These are phyloP conservation scores for Colletotrichum cordylinicola DNA, from an alignment of 2,329 filamentous ascomycete species.

Conservation along the genomic window DNA sequence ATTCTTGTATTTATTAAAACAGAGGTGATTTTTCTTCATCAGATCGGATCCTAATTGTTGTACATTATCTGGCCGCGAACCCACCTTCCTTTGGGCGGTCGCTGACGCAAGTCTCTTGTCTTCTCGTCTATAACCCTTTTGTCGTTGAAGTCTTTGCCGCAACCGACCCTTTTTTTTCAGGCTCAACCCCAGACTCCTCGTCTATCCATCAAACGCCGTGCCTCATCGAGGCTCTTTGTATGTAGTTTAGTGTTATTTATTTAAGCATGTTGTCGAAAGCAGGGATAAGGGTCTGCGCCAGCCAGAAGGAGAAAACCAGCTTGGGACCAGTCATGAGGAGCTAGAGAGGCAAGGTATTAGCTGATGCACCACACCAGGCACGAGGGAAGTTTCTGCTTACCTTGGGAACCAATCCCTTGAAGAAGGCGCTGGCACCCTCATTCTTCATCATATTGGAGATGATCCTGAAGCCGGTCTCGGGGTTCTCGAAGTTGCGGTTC, in stretches of 20 bases:
- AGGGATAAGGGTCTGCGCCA: constrained; percentile 96
- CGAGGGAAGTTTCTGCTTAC: constrained; percentile 40
- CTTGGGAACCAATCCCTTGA: constrained; percentile 97
- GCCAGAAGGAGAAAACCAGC: constrained; percentile 99
- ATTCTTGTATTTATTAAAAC: constrained; percentile 10
- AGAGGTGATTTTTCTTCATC: constrained; percentile 19
- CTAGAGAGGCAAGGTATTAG: constrained; percentile 39
- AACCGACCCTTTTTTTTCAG: constrained; percentile 45
- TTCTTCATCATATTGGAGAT: constrained; percentile 91
- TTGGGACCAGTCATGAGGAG: constrained; percentile 99
- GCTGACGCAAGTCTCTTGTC: background rate
- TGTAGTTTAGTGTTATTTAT: constrained; percentile 25
- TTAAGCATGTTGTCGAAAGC: constrained; percentile 71
- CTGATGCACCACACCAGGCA: constrained; percentile 20
- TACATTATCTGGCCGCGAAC: constrained; percentile 12
- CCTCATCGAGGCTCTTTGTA: constrained; percentile 3
- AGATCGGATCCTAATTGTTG: constrained; percentile 12
- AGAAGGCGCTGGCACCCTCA: constrained; percentile 87
- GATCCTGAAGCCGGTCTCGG: constrained; percentile 91
- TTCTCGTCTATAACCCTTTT: background rate
- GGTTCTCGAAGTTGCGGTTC: constrained; percentile 98
- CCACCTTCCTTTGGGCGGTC: background rate
- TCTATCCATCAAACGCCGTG: constrained; percentile 26
- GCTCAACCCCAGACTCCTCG: constrained; percentile 5
- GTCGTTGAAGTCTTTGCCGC: background rate